A percentile compares a stretch with the other conserved stretches of the same genome.
Evolutionary conservation across 257 asterid genomes (phyloP).

Genomic region (Prunella vulgaris): DNA sequence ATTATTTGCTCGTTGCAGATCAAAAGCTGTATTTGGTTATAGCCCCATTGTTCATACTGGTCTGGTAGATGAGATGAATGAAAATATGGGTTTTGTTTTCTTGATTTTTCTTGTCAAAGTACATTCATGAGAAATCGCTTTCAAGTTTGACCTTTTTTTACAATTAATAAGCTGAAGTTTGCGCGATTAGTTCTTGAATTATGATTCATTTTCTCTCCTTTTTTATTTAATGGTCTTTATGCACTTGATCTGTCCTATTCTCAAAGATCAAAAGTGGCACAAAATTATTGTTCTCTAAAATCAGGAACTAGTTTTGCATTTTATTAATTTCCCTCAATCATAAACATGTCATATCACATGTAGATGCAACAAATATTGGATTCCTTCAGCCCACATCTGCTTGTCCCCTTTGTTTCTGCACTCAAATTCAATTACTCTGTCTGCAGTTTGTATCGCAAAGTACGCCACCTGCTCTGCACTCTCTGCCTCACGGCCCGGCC

Average conservation of each 20-base stretch:
- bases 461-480: constrained; percentile 51
- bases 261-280: background rate
- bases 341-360: constrained; percentile 30
- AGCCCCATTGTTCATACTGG: background rate
- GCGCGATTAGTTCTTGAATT: background rate
- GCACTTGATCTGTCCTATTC: constrained; percentile 5
- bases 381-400: constrained; percentile 77
- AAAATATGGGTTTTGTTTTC: background rate
- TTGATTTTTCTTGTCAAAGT: constrained; percentile 15
- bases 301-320: background rate
- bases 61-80: background rate
- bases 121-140: background rate
- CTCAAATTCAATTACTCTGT: constrained; percentile 71
- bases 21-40: background rate
- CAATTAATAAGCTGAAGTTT: background rate
- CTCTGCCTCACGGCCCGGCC: constrained; percentile 69
- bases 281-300: background rate
- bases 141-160: background rate
- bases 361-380: constrained; percentile 65
- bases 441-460: constrained; percentile 72
- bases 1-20: background rate
- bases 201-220: background rate
- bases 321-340: constrained; percentile 3
- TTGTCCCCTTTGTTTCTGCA: constrained; percentile 66
- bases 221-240: background rate